Evolutionary conservation across 495 filamentous ascomycete species (phyloP).

Genomic region (Trichoderma reesei): DNA sequence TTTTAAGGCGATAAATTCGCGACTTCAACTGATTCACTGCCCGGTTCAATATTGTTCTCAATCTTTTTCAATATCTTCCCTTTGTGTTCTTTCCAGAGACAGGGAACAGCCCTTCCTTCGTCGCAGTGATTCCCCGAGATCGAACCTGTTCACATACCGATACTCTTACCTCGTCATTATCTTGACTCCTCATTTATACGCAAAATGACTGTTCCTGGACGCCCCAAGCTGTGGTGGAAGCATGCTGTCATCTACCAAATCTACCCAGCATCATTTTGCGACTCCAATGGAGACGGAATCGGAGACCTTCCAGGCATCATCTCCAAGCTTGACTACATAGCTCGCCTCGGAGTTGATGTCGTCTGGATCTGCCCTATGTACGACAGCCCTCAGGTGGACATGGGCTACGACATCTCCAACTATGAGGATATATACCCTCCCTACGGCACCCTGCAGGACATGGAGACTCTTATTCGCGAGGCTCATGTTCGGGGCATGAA

Average conservation of each 20-base stretch:
- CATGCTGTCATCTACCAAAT: conserved; percentile 51
- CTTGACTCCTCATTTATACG: too few relatives aligned
- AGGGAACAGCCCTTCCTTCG: too few relatives aligned
- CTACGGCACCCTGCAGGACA: conserved; percentile 58
- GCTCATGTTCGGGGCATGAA: conserved; percentile 51
- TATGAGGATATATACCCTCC: conserved; percentile 52
- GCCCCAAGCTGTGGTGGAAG: conserved; percentile 26
- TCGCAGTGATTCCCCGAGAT: too few relatives aligned
- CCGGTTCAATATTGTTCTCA: too few relatives aligned
- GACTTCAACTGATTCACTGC: too few relatives aligned
- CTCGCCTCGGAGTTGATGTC: conserved; percentile 49
- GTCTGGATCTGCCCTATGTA: conserved; percentile 60
- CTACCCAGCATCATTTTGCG: conserved; percentile 54
- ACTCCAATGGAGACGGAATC: conserved; percentile 54
- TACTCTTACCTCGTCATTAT: background rate
- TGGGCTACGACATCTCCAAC: conserved; percentile 56
- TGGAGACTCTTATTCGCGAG: conserved; percentile 51
- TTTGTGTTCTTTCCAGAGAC: too few relatives aligned
- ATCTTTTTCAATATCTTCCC: too few relatives aligned
- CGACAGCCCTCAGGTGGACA: conserved; percentile 52
- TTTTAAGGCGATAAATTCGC: background rate
- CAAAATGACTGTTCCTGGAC: background rate
- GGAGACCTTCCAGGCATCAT: conserved; percentile 58
- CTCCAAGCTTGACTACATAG: conserved; percentile 53
- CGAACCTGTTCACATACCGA: too few relatives aligned